Conservation (phyloP, 2,329 filamentous ascomycete genomes). For the Aspergillus sojae region DNA sequence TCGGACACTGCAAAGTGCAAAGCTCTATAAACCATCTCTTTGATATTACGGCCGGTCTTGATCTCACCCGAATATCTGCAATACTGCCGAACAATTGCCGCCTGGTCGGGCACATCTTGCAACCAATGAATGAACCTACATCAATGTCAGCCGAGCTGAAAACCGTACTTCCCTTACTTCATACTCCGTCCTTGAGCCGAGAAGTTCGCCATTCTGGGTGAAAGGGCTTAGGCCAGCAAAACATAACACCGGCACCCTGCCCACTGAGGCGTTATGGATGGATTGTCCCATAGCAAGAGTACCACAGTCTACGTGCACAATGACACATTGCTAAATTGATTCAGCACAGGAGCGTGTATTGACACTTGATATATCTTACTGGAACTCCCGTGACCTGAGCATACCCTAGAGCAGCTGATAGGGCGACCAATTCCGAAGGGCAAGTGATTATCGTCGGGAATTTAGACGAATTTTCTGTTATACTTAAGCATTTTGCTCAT, state of each 20-base stretch:
- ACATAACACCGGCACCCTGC: conserved; percentile 13
- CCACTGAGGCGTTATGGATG: conserved; percentile 15
- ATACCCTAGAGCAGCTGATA: conserved; percentile 15
- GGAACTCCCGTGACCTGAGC: conserved; percentile 12
- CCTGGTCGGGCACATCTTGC: conserved; percentile 78
- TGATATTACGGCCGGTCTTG: conserved; percentile 79
- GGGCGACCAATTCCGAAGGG: conserved; percentile 11
- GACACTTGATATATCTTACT: neutral
- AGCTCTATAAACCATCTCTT: conserved; percentile 82
- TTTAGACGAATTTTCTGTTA: conserved; percentile 3
- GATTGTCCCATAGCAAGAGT: conserved; percentile 14
- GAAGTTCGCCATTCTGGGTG: conserved; percentile 7
- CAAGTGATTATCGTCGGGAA: conserved; percentile 14
- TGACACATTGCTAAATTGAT: conserved; percentile 7
- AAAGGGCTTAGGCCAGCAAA: conserved; percentile 13
- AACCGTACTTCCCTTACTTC: neutral
- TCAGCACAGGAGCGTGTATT: neutral
- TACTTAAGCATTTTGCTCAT: neutral
- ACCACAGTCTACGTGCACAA: conserved; percentile 15
- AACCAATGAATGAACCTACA: conserved; percentile 66
- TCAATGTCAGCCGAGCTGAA: neutral
- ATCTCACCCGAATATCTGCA: conserved; percentile 80
- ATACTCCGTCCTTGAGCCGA: conserved; percentile 11
- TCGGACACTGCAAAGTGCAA: conserved; percentile 75
- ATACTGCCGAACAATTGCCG: conserved; percentile 76